Base-by-base conservation (phyloP, 768 basidiomycete species). In the Boletus bicolor region DNA sequence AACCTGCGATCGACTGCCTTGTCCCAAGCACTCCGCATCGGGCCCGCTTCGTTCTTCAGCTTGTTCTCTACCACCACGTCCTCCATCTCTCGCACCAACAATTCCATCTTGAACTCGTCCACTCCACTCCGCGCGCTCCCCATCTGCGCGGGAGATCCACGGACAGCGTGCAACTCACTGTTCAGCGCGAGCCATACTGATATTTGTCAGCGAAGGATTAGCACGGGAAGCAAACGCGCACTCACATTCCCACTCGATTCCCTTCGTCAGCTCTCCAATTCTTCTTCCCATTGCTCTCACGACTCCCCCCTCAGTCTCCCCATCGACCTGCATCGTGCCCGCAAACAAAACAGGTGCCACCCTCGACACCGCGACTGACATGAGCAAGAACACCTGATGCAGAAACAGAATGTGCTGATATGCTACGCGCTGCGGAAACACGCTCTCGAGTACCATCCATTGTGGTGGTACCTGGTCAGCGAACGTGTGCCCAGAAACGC, bases 361-460 rank as follows among this genome's bases (percentile, higher is more conserved):
- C 19, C 86, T 77, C 15, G 80, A 82, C 10, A 92, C 77, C 0
- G 89, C 90, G 38, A 91, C 79, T 32, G 83, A 88, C 54, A 86
- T 64, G 67, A 89, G 85, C 63, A 91, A 72, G 70, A 90, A 92
- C 28, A 89, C 65, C 58, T 91, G 85, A 63, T 90, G 91, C 38
- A 93, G 75, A 69, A 92, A 82, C 37, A 81, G 73, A 56, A 91
- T 79, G 70, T 93, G 88, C 65, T 94, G 91, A 67, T 85, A 87
- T 1, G 82, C 78, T 1, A 88, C 81, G 12, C 89, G 81, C 7
- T 75, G 72, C 0, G 89, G 90, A 72, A 89, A 86, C 38, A 80
- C 21, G 30, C 60, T 51, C 42, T 72, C 64, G 9, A 82, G 63
- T 32, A 84, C 36, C 28, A 59, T 68, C 55, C 64, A 51, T 30